Base-by-base conservation (phyloP, 306 rosid species). In the Citrullus amarus region DNA sequence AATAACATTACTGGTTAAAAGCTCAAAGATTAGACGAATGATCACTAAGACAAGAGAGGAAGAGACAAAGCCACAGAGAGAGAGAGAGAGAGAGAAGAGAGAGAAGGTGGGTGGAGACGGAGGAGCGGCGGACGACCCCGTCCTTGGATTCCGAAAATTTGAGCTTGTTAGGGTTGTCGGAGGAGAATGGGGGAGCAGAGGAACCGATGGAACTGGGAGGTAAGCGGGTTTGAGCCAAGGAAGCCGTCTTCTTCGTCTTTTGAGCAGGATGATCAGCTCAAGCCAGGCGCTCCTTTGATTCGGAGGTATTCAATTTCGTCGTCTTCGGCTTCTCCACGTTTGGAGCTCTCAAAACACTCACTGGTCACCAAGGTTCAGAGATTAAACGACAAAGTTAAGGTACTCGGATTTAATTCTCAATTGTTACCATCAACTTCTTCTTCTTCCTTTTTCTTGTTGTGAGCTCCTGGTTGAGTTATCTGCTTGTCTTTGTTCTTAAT, bases 131-230 rank as follows among this genome's bases (percentile, higher is more conserved):
- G 77, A 59, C 28, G 77, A 28, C 25, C 12, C 56, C 12, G 77
- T 56, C 36, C 20, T 62, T 51, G 79, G 58, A 10, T 63, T 82
- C 34, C 67, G 28, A 30, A 11, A 5, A 9, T 56, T 41, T 76
- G 79, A 76, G 53, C 68, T 76, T 55, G 54, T 38, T 76, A 79
- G 87, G 87, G 78, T 76, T 85, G 77, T 3, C 20, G 55, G 80
- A 77, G 48, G 65, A 36, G 73, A 84, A 92, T 95, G 98, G 92
- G 86, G 82, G 98, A 92, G 65, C 93, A 90, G 82, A 82, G 76
- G 85, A 90, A 84, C 87, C 85, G 91, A n/a, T 95, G 98, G 98
- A 95, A 90, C 88, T 95, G 98, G 98, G 97, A 95, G 86, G 97
- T 95, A 6, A 80, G 89, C 60, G 98, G 98, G 39, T 95, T 95